A percentile compares a stretch with the other conserved stretches of the same genome.
Evolutionary conservation across 768 basidiomycete genomes (phyloP).

Genomic region (Panaeolus cyanescens): DNA sequence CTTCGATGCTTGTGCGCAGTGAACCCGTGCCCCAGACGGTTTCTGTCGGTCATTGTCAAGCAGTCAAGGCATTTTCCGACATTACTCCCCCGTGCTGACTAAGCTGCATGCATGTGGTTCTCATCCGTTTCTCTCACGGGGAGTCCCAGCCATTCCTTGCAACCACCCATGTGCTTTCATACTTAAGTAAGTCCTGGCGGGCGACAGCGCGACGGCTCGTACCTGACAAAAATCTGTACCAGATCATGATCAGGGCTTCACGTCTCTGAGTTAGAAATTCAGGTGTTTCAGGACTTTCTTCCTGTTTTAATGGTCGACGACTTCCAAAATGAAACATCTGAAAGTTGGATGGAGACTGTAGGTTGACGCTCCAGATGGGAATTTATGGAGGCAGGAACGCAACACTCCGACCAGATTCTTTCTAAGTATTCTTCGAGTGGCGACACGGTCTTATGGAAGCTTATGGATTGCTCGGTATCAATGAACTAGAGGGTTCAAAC

Average conservation of each 20-base stretch:
- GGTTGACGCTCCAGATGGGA: background rate
- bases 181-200: too few relatives aligned
- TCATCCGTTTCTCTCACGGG: background rate
- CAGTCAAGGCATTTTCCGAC: too few relatives aligned
- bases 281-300: too few relatives aligned
- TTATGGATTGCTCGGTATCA: background rate
- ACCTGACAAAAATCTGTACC: background rate
- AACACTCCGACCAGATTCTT: background rate
- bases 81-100: background rate
- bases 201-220: background rate
- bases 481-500: background rate
- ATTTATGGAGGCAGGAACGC: background rate
- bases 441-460: background rate
- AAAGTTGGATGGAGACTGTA: background rate
- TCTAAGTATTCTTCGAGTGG: background rate
- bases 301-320: too few relatives aligned
- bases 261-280: too few relatives aligned
- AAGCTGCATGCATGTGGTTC: background rate
- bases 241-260: background rate
- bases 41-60: too few relatives aligned
- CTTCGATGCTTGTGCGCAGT: too few relatives aligned
- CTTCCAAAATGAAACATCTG: background rate
- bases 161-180: background rate
- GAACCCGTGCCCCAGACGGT: too few relatives aligned
- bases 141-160: too few relatives aligned